Conservation (phyloP, 202 grass and related monocot species). For the Dendrocalamus latiflorus region DNA sequence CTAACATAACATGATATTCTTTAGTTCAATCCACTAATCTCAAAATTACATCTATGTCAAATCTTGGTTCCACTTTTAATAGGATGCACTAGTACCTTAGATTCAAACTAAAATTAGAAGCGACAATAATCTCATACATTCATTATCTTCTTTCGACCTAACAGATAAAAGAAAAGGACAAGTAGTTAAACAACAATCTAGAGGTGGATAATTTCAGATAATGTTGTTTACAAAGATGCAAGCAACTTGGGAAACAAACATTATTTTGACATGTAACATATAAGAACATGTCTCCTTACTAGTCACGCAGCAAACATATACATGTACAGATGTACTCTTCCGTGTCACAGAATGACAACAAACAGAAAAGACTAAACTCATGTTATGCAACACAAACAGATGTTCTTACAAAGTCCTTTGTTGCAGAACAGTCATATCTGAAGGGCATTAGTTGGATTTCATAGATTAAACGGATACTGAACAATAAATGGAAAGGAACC, state of each 20-base stretch:
- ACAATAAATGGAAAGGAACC: neutral
- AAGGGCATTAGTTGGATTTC: neutral
- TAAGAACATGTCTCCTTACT: neutral
- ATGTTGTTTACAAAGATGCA: neutral
- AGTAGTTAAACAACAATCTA: slow-evolving; percentile 5
- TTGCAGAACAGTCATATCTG: neutral
- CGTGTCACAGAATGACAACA: neutral
- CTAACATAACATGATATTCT: too few species aligned
- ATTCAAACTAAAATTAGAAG: neutral
- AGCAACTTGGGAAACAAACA: neutral
- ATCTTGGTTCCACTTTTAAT: neutral
- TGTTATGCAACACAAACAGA: neutral
- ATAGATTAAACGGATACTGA: neutral
- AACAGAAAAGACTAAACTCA: neutral
- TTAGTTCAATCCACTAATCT: too few species aligned
- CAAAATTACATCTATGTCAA: neutral
- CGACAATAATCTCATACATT: neutral
- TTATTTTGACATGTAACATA: neutral
- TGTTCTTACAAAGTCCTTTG: too few species aligned
- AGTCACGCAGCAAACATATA: neutral
- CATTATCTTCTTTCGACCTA: slow-evolving; percentile 10
- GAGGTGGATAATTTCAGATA: neutral
- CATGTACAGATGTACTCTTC: neutral
- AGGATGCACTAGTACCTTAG: neutral
- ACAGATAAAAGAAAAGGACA: neutral